Percentiles rank a stretch among this genome's conserved stretches.
Evolutionary conservation across 148 eudicot genomes (phyloP).

Genomic region (Heliosperma pusillum): DNA sequence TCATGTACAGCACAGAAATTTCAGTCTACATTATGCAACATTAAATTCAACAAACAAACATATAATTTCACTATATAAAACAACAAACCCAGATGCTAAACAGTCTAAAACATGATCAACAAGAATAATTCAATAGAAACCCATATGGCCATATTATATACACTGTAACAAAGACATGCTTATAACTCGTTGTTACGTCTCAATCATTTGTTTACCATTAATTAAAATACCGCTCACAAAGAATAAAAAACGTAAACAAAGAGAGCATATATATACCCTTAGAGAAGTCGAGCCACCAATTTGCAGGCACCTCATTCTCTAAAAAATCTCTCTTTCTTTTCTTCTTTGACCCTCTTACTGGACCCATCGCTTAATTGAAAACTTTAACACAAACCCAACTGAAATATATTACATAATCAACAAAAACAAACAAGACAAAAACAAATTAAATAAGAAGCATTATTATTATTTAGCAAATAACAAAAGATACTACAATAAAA

Average conservation of each 20-base stretch:
- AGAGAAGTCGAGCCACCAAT: constrained; percentile 10
- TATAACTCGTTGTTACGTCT: too few relatives aligned
- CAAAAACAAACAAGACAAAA: neutral
- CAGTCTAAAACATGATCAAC: constrained; percentile 18
- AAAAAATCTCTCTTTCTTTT: constrained; percentile 2
- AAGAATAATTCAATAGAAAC: constrained; percentile 9
- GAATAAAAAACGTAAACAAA: too few relatives aligned
- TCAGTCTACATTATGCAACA: constrained; percentile 21
- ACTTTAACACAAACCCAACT: neutral
- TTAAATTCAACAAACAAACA: constrained; percentile 16
- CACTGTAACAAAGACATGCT: neutral
- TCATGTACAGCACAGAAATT: constrained; percentile 12
- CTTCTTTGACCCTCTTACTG: constrained; percentile 16
- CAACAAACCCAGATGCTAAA: constrained; percentile 30
- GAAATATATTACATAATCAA: neutral
- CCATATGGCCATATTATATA: constrained; percentile 4
- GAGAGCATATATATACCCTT: neutral
- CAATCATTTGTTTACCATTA: too few relatives aligned
- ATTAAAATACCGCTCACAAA: too few relatives aligned
- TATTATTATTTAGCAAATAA: neutral
- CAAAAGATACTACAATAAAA: too few relatives aligned
- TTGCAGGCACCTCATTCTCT: neutral
- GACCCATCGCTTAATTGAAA: constrained; percentile 7
- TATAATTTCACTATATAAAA: neutral
- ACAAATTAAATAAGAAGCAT: neutral